These are phyloP conservation scores for Candida schatavii DNA, from an alignment of 805 yeast species.

Conservation along the genomic window DNA sequence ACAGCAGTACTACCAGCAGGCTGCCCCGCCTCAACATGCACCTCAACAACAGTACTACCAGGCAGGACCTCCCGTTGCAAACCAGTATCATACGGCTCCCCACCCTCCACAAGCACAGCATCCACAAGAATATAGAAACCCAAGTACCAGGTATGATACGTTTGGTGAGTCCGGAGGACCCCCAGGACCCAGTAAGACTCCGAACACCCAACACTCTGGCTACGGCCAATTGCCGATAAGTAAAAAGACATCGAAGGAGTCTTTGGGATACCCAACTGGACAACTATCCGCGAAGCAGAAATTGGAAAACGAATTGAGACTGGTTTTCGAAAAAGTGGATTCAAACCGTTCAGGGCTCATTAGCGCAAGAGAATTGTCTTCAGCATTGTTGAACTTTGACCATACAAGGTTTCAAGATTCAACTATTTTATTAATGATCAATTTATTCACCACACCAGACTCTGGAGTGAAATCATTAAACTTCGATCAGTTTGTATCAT, in stretches of 20 bases:
- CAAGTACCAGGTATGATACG: conserved; percentile 10
- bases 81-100: conserved; percentile 21
- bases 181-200: conserved; percentile 5
- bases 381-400: conserved; percentile 61
- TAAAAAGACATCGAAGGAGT: conserved; percentile 19
- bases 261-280: conserved; percentile 17
- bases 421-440: conserved; percentile 61
- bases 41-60: conserved; percentile 12
- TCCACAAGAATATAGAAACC: background rate
- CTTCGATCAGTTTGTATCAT: conserved; percentile 61
- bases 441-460: conserved; percentile 47
- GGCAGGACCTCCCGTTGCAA: conserved; percentile 12
- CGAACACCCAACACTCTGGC: conserved; percentile 6
- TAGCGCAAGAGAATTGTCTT: conserved; percentile 54
- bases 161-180: conserved; percentile 2
- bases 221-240: background rate
- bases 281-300: conserved; percentile 33
- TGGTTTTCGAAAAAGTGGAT: conserved; percentile 55
- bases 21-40: conserved; percentile 5
- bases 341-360: conserved; percentile 52
- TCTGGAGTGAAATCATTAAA: conserved; percentile 25
- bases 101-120: conserved; percentile 16
- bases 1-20: background rate
- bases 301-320: conserved; percentile 46
- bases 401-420: conserved; percentile 58